Evolutionary conservation across 208 protist species (phyloP).

Genomic region (Crithidia bombi): DNA sequence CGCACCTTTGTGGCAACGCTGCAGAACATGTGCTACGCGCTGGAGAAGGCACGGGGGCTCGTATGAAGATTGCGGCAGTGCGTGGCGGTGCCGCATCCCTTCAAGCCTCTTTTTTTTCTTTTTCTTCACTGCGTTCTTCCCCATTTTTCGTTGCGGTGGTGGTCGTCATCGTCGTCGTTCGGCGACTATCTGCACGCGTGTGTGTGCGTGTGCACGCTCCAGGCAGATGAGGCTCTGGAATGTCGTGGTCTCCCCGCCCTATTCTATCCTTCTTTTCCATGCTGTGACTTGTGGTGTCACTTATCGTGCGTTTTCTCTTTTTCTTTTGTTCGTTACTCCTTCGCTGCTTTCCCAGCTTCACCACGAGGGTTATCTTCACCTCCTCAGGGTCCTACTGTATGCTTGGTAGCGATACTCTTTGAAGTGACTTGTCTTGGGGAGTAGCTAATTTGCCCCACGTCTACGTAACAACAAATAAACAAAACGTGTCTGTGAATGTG

Average conservation of each 20-base stretch:
- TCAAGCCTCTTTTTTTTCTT: slow-evolving; percentile 15
- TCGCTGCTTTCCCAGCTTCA: not conserved
- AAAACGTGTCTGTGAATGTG: too few species aligned
- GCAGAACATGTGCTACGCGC: slow-evolving; percentile 33
- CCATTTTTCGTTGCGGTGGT: not conserved
- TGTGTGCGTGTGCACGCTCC: slow-evolving; percentile 10
- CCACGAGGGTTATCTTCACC: not conserved
- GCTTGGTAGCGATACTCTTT: too few species aligned
- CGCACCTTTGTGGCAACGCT: slow-evolving; percentile 36
- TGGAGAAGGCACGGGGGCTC: slow-evolving; percentile 20
- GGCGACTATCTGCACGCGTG: not conserved
- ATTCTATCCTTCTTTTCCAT: not conserved
- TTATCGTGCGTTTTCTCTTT: slow-evolving; percentile 14
- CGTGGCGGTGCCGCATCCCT: not conserved
- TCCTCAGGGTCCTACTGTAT: too few species aligned
- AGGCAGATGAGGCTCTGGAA: too few species aligned
- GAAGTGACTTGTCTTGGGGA: too few species aligned
- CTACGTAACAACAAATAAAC: too few species aligned
- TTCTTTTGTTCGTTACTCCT: not conserved
- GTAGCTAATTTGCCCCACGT: too few species aligned
- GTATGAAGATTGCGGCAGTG: not conserved
- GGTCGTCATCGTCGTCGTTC: too few species aligned
- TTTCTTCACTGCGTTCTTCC: slow-evolving; percentile 8
- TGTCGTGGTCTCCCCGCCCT: too few species aligned
- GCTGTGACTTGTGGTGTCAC: not conserved